Percentiles rank a stretch among this genome's conserved stretches.
phyloP scores from a whole-genome alignment of 2,329 filamentous ascomycete species.

The Sordariomycetes sp. region DNA sequence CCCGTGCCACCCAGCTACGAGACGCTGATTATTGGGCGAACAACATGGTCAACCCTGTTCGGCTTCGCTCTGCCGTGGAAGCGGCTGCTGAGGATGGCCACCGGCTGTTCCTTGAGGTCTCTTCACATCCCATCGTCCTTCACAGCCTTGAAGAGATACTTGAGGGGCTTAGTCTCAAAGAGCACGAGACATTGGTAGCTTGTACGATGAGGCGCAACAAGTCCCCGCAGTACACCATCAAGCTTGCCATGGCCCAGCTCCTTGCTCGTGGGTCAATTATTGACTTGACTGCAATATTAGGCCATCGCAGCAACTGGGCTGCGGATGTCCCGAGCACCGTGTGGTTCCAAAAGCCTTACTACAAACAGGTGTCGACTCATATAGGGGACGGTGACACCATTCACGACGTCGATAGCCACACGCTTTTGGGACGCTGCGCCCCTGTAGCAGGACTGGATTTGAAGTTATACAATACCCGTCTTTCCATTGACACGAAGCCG shows the following conservation, averaged over 20 bases:
- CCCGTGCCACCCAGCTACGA: constrained; percentile 2
- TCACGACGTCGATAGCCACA: constrained; percentile 5
- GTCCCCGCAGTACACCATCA: neutral
- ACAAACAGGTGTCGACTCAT: neutral
- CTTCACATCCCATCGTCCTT: constrained; percentile 5
- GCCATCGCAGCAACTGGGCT: neutral
- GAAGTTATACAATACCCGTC: constrained; percentile 2
- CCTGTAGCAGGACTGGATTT: constrained; percentile 4
- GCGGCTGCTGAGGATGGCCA: constrained; percentile 5
- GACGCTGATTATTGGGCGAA: constrained; percentile 6
- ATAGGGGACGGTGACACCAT: neutral
- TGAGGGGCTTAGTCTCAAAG: constrained; percentile 1
- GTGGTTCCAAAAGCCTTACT: constrained; percentile 1
- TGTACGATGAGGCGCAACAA: constrained; percentile 1
- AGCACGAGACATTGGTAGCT: neutral
- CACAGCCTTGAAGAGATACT: constrained; percentile 7
- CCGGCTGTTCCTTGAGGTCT: constrained; percentile 6
- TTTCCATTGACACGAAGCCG: constrained; percentile 4
- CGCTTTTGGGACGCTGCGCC: constrained; percentile 4
- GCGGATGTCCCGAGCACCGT: neutral
- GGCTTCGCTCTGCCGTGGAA: constrained; percentile 3
- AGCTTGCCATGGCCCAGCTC: neutral
- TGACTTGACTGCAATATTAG: neutral
- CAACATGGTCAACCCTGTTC: constrained; percentile 8
- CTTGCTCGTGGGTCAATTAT: neutral